Percentiles rank a stretch among this genome's conserved stretches.
Evolutionary conservation across 768 basidiomycete genomes (phyloP).

Genomic region (Cystofilobasidium macerans): DNA sequence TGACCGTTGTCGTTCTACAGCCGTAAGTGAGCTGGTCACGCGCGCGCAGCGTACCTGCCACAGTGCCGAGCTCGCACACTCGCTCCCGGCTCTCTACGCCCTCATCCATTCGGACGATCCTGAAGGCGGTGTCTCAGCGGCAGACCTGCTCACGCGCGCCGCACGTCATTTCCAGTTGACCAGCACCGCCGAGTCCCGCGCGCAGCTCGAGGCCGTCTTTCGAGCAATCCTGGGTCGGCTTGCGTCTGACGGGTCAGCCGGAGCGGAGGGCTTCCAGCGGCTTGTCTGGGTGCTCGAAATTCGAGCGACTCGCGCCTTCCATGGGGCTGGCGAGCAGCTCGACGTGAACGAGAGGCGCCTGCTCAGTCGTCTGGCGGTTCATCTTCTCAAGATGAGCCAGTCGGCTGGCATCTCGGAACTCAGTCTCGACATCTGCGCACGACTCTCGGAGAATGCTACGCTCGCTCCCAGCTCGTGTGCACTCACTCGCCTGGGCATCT

Average conservation of each 20-base stretch:
- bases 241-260: neutral
- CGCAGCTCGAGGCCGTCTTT: neutral
- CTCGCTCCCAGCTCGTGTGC: neutral
- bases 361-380: neutral
- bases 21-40: too few relatives aligned
- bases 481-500: neutral
- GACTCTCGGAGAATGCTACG: neutral
- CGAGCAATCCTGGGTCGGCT: neutral
- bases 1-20: too few relatives aligned
- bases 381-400: neutral
- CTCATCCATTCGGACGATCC: neutral
- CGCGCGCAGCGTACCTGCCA: too few relatives aligned
- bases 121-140: neutral
- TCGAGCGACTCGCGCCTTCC: neutral
- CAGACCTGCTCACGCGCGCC: neutral
- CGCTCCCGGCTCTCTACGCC: neutral
- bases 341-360: too few relatives aligned
- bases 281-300: neutral
- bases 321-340: neutral
- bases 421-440: neutral
- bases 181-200: neutral
- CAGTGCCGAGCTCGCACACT: neutral
- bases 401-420: neutral
- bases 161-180: neutral
- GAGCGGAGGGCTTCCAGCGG: neutral